phyloP scores from a whole-genome alignment of 192 early-diverging fungal genomes.

The Entomortierella beljakovae region DNA sequence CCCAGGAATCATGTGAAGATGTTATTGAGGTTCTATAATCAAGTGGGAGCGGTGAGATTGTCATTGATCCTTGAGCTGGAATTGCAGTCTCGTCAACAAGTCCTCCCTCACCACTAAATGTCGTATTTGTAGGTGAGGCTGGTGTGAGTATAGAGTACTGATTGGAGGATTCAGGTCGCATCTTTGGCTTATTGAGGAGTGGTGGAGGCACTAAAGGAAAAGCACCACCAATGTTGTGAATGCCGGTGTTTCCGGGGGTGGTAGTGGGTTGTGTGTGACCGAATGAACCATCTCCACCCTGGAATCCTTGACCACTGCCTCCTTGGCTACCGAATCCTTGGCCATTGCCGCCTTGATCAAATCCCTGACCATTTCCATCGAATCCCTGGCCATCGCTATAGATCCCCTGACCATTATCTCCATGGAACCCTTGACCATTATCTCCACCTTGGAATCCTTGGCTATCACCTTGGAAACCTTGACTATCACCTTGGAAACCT shows the following conservation, averaged over 20 bases:
- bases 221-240: too few species aligned
- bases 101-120: constrained; percentile 4
- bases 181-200: neutral
- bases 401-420: constrained; percentile 7
- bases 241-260: neutral
- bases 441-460: neutral
- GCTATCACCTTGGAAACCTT: neutral
- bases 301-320: constrained; percentile 21
- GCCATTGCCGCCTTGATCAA: constrained; percentile 2
- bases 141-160: constrained; percentile 16
- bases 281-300: neutral
- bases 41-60: constrained; percentile 6
- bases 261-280: neutral
- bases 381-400: neutral
- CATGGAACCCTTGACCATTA: constrained; percentile 8
- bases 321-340: constrained; percentile 11
- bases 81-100: constrained; percentile 13
- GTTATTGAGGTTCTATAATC: neutral
- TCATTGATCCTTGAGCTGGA: constrained; percentile 18
- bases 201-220: constrained; percentile 1
- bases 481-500: neutral
- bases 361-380: constrained; percentile 1
- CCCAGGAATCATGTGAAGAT: constrained; percentile 5
- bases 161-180: neutral
- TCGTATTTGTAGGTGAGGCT: constrained; percentile 15